Percentiles rank a stretch among this genome's conserved stretches.
Evolutionary conservation across 805 yeast genomes (phyloP).

Genomic region (Debaryomyces hansenii): DNA sequence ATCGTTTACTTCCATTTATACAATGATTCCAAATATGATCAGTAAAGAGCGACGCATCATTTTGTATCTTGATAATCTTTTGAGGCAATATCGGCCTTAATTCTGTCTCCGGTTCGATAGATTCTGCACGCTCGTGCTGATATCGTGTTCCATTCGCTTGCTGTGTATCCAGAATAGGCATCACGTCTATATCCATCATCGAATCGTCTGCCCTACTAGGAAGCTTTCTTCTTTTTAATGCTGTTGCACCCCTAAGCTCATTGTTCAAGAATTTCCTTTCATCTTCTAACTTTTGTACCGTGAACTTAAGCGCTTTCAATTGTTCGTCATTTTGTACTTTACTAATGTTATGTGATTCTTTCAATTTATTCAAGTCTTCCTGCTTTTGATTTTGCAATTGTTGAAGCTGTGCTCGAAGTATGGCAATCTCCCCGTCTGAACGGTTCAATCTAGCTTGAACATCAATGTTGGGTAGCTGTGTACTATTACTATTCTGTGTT

Average conservation of each 20-base stretch:
- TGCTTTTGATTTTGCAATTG: constrained; percentile 43
- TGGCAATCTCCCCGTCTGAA: constrained; percentile 80
- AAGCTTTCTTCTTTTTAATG: constrained; percentile 18
- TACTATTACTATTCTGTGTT: not conserved
- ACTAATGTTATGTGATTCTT: constrained; percentile 13
- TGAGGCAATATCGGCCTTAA: constrained; percentile 2
- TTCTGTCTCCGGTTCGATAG: not conserved
- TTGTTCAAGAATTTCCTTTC: constrained; percentile 42
- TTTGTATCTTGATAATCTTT: constrained; percentile 24
- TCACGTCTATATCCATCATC: not conserved
- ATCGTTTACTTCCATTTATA: constrained; percentile 34
- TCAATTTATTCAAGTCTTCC: constrained; percentile 32
- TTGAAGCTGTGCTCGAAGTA: constrained; percentile 64
- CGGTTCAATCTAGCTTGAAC: constrained; percentile 36
- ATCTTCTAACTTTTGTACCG: constrained; percentile 41
- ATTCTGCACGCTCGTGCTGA: not conserved
- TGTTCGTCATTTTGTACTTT: constrained; percentile 30
- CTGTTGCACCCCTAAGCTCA: constrained; percentile 30
- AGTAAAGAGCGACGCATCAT: constrained; percentile 33
- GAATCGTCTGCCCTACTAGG: not conserved
- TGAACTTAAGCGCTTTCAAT: constrained; percentile 25
- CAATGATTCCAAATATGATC: constrained; percentile 37
- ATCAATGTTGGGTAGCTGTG: constrained; percentile 9
- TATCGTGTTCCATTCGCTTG: not conserved
- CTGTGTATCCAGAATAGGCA: not conserved